Evolutionary conservation across 306 rosid species (phyloP), one percentile per base, ranked within the genome.

Genomic region (Nissolia schottii): DNA sequence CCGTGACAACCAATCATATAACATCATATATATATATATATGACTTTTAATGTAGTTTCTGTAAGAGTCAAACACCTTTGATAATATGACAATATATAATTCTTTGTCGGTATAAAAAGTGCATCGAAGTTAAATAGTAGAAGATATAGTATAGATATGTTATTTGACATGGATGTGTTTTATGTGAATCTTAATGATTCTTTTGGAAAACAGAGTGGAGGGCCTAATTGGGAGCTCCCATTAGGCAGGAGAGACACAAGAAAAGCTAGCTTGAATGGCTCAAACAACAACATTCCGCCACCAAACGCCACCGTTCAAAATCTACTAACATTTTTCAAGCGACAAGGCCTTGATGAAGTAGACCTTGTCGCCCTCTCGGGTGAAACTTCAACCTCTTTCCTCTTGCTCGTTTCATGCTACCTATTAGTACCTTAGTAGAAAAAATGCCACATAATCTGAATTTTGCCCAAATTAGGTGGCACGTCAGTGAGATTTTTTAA

Each of bases 331-430:
- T 78, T 83, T 45, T 89, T 92, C 82, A 76, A 81, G 43, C 87
- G 93, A n/a, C 93, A 92, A 76, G 97, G 97, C 41, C 97, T 92
- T 24, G 82, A 85, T 55, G 90, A 85, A 83, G 87, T 80, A 4
- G 97, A 92, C 63, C 91, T 92, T 19, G 90, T 92, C 43, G 88
- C 97, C 37, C 92, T 92, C 77, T 92, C 93, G 60, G 97, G 91
- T 87, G 15, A 2, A 53, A 15, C 24, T 76, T 46, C 74, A 18
- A 15, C 2, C 49, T 40, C 37, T 32, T 12, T 46, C 2, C 35
- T 3, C 10, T 58, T 15, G 4, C 7, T 46, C 12, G 24, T 38
- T 8, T 29, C 2, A 41, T 65, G 0, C 15, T 12, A 41, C 43
- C 16, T 41, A 56, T 4, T 18, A 3, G 29, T 34, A 10, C 10